Percentiles rank a stretch among this genome's conserved stretches.
Conservation (phyloP, 176 grass and related monocot species). For the Urochloa ruziziensis region DNA sequence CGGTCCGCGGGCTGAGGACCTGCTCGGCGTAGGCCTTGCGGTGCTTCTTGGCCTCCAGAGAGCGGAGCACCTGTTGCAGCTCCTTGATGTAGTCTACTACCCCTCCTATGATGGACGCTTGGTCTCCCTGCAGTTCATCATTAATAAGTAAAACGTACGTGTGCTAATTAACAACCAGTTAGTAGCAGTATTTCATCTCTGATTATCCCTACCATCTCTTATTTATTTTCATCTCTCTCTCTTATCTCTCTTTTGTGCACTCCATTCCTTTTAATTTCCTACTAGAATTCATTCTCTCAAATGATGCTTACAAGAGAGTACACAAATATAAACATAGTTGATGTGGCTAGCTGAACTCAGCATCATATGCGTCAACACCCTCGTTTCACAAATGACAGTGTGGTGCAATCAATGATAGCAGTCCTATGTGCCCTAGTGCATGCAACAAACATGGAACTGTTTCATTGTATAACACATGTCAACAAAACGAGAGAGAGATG, state of each 20-base stretch:
- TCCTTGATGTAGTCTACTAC: constrained; percentile 93
- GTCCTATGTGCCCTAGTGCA: background rate
- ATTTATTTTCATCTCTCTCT: background rate
- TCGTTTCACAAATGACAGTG: background rate
- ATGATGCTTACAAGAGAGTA: background rate
- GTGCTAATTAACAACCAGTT: background rate
- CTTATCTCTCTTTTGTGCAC: too few relatives aligned
- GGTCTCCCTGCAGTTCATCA: constrained; percentile 49
- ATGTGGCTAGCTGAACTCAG: background rate
- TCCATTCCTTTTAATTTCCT: too few relatives aligned
- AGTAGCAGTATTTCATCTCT: background rate
- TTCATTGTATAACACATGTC: background rate
- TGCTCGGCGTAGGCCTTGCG: constrained; percentile 59
- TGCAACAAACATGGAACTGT: background rate
- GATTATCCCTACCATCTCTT: background rate
- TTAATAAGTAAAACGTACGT: background rate
- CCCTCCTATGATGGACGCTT: constrained; percentile 84
- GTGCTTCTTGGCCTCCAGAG: constrained; percentile 74
- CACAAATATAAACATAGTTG: background rate
- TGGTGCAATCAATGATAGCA: background rate
- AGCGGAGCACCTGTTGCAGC: constrained; percentile 70
- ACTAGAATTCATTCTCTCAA: too few relatives aligned
- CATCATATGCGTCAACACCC: background rate
- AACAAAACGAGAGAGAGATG: background rate
- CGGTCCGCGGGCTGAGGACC: constrained; percentile 54